Conservation (phyloP, 2,329 filamentous ascomycete species). For the Nemania abortiva region DNA sequence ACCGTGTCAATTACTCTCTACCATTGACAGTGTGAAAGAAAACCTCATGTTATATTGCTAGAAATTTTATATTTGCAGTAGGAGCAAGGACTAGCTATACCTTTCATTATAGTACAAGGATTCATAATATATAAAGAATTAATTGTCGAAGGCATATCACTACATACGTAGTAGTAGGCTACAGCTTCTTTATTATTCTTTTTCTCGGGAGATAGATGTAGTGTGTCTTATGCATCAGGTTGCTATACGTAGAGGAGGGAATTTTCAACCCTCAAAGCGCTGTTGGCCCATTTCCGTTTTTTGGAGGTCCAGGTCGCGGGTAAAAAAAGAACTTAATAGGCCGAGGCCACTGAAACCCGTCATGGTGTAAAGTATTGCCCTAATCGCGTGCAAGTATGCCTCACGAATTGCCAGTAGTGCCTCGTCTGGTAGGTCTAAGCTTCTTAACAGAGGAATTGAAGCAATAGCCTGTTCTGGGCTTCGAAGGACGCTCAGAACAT, state of each 20-base stretch:
- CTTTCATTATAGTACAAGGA: no score
- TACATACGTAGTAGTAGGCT: no score
- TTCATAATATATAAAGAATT: no score
- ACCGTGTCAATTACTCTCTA: no score
- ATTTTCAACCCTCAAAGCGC: not conserved
- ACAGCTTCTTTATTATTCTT: no score
- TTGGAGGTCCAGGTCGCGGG: not conserved
- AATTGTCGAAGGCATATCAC: no score
- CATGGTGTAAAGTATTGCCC: conserved; percentile 1
- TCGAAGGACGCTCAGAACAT: not conserved
- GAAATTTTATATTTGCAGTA: no score
- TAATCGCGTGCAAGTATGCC: not conserved
- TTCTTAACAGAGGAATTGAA: not conserved
- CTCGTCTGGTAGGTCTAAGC: not conserved
- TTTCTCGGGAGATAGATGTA: not conserved
- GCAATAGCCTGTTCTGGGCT: not conserved
- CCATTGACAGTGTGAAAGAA: no score
- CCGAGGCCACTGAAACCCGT: not conserved
- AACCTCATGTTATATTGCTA: no score
- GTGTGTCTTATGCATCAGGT: not conserved
- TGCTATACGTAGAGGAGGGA: not conserved
- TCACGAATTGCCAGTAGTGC: not conserved
- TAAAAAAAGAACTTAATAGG: not conserved
- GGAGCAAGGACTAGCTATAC: no score
- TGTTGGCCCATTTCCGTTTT: conserved; percentile 2